Percentiles rank a stretch among this genome's conserved stretches.
Conservation (phyloP, 345 rosid species). For the Capsella bursapastoris region DNA sequence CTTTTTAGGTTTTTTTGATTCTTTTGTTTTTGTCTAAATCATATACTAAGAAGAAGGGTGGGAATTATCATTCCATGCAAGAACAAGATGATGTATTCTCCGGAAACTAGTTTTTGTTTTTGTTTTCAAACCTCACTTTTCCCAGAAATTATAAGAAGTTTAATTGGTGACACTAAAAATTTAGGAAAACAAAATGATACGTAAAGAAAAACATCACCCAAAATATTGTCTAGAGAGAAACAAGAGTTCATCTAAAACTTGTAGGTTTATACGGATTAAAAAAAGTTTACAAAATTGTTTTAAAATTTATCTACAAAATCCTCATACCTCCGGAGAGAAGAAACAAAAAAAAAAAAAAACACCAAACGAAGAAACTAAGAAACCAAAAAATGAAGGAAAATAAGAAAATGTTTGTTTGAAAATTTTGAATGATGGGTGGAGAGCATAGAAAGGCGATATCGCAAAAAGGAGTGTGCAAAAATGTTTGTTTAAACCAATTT, state of each 20-base stretch:
- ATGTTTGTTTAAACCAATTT: conserved; percentile 43
- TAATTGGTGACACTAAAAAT: not conserved
- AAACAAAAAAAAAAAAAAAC: conserved; percentile 11
- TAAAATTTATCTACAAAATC: conserved; percentile 7
- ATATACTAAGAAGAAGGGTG: not conserved
- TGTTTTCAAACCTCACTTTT: not conserved
- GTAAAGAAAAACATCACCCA: not conserved
- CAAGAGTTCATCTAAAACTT: conserved; percentile 24
- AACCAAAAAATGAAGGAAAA: conserved; percentile 42
- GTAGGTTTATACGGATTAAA: not conserved
- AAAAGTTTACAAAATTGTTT: not conserved
- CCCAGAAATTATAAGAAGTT: not conserved
- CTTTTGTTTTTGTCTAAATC: not conserved
- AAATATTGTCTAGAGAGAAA: not conserved
- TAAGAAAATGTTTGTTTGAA: conserved; percentile 37
- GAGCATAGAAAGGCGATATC: conserved; percentile 35
- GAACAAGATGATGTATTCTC: not conserved
- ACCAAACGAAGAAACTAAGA: conserved; percentile 31
- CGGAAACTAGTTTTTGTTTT: not conserved
- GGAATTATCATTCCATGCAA: conserved; percentile 13
- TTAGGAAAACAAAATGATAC: not conserved
- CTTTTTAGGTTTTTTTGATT: not conserved
- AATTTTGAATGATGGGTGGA: conserved; percentile 29
- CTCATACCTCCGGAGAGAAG: conserved; percentile 8
- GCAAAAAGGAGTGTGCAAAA: conserved; percentile 36